phyloP scores from a whole-genome alignment of 805 yeast genomes.

The Metschnikowia cubensis region DNA sequence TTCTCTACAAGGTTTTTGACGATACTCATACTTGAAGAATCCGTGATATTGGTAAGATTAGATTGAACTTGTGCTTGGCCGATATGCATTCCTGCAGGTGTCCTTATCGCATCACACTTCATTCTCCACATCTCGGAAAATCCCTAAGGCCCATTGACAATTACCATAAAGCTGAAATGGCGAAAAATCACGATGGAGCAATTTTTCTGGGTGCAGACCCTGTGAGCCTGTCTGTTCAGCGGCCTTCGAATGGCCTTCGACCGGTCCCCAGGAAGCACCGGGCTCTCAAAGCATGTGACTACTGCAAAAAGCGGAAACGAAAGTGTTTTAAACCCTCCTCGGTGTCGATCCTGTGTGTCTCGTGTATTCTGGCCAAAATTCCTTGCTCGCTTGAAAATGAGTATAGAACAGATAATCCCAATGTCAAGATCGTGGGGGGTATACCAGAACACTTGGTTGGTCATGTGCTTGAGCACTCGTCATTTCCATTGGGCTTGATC shows the following conservation, averaged over 20 bases:
- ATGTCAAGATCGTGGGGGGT: constrained; percentile 14
- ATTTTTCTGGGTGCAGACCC: background rate
- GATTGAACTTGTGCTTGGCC: background rate
- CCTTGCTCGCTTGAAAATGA: constrained; percentile 47
- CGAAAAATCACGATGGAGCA: background rate
- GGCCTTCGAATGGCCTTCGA: background rate
- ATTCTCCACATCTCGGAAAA: background rate
- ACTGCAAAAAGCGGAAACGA: constrained; percentile 56
- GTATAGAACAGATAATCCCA: constrained; percentile 12
- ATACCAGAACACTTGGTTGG: constrained; percentile 16
- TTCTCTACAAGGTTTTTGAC: constrained; percentile 1
- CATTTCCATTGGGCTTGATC: constrained; percentile 9
- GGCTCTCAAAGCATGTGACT: constrained; percentile 51
- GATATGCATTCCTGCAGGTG: background rate
- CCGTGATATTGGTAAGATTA: background rate
- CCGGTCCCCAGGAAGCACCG: constrained; percentile 20
- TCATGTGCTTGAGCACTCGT: constrained; percentile 3
- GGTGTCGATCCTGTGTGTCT: constrained; percentile 45
- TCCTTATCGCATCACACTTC: background rate
- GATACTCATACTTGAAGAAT: background rate
- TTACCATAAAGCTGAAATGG: background rate
- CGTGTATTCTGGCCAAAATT: constrained; percentile 52
- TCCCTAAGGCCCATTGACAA: background rate
- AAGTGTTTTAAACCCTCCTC: constrained; percentile 55
- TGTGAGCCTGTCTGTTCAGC: background rate